These are phyloP conservation scores for Spinellus fusiger DNA, from an alignment of 192 early-diverging fungal genomes.

Conservation along the genomic window DNA sequence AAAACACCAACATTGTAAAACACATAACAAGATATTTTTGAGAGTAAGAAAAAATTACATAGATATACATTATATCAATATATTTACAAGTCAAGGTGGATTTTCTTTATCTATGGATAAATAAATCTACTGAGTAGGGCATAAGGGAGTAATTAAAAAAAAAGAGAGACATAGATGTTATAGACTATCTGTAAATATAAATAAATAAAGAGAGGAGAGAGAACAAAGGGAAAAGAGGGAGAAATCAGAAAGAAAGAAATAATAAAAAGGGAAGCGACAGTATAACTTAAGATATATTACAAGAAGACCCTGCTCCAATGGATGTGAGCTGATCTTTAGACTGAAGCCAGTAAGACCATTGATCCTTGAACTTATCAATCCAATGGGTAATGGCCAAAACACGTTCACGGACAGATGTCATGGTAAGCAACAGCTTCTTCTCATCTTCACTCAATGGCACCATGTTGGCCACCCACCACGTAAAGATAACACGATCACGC, in stretches of 20 bases:
- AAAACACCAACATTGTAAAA: too few relatives aligned
- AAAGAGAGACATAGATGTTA: background rate
- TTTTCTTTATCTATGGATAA: background rate
- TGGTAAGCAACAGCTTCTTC: slow-evolving; percentile 36
- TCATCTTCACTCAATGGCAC: slow-evolving; percentile 40
- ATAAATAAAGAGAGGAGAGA: background rate
- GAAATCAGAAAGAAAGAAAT: background rate
- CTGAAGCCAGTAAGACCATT: slow-evolving; percentile 18
- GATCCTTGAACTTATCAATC: slow-evolving; percentile 36
- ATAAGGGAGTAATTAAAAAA: background rate
- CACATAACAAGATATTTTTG: too few relatives aligned
- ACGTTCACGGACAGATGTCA: slow-evolving; percentile 39
- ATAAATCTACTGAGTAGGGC: background rate
- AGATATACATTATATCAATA: too few relatives aligned
- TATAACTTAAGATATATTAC: slow-evolving; percentile 10
- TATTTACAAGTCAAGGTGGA: slow-evolving; percentile 2
- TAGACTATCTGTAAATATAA: background rate
- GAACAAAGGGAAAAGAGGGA: background rate
- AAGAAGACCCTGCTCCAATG: background rate
- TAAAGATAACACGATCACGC: slow-evolving; percentile 10
- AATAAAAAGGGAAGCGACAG: background rate
- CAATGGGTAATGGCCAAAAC: slow-evolving; percentile 37
- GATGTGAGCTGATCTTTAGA: background rate
- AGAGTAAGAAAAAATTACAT: too few relatives aligned
- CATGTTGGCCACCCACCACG: slow-evolving; percentile 47